phyloP scores from a whole-genome alignment of 805 yeast genomes.

The Ogataea trehalophila region DNA sequence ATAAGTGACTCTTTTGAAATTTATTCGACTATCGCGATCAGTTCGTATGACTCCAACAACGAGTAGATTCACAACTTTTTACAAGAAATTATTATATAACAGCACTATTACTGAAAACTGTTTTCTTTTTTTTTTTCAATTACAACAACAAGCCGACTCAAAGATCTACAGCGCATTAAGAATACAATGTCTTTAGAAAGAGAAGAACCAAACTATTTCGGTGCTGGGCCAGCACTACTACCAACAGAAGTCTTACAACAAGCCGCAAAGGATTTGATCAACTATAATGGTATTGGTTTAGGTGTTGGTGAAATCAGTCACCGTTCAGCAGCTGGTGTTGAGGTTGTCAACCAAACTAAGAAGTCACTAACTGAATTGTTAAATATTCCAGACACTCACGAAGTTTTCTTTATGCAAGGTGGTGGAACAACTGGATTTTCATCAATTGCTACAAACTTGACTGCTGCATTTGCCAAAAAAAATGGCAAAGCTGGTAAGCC shows the following conservation, averaged over 20 bases:
- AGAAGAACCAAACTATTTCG: conserved; percentile 78
- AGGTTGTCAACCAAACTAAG: conserved; percentile 75
- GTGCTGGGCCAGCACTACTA: conserved; percentile 97
- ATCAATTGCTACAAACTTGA: conserved; percentile 73
- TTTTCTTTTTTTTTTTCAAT: too few relatives aligned
- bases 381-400: conserved; percentile 85
- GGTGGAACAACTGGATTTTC: conserved; percentile 98
- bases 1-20: too few relatives aligned
- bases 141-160: background rate
- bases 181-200: conserved; percentile 42
- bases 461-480: conserved; percentile 61
- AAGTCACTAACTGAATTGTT: conserved; percentile 58
- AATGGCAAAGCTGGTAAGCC: conserved; percentile 74
- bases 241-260: conserved; percentile 81
- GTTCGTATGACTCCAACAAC: background rate
- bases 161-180: background rate
- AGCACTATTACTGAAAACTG: too few relatives aligned
- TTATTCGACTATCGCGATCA: too few relatives aligned
- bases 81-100: background rate
- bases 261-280: conserved; percentile 79
- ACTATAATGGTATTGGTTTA: conserved; percentile 63
- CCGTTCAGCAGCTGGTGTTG: conserved; percentile 78
- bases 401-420: conserved; percentile 92
- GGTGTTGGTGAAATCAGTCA: conserved; percentile 97
- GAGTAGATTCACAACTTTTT: background rate